Conservation (phyloP, 2,329 filamentous ascomycete genomes). For the Ramularia endophylla region DNA sequence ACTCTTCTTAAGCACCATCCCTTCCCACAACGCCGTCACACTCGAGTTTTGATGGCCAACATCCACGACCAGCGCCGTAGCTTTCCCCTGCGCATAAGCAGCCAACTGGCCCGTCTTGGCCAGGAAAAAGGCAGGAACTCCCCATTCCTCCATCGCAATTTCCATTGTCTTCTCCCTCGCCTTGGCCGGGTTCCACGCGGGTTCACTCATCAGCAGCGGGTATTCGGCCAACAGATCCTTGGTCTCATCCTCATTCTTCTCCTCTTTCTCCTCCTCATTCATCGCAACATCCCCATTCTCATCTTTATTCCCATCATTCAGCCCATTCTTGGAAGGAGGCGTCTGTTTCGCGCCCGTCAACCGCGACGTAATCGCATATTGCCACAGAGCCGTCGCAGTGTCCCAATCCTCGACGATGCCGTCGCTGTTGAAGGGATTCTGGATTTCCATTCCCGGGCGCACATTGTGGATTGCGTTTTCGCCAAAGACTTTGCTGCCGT, state of each 20-base stretch:
- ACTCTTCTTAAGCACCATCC: conserved; percentile 81
- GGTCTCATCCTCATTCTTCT: conserved; percentile 51
- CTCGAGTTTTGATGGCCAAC: conserved; percentile 84
- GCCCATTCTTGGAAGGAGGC: conserved; percentile 66
- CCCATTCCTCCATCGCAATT: conserved; percentile 96
- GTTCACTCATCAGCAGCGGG: conserved; percentile 88
- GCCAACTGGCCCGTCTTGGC: conserved; percentile 83
- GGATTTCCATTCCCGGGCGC: conserved; percentile 68
- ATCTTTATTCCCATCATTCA: conserved; percentile 62
- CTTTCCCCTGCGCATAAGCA: conserved; percentile 87
- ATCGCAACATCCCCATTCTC: conserved; percentile 45
- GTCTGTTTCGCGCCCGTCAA: conserved; percentile 71
- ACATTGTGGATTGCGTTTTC: conserved; percentile 84
- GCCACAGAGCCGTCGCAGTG: conserved; percentile 80
- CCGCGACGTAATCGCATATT: conserved; percentile 82
- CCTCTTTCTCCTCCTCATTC: conserved; percentile 57
- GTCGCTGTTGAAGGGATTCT: conserved; percentile 86
- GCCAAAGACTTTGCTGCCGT: conserved; percentile 64
- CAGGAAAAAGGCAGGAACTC: conserved; percentile 88
- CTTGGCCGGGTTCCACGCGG: conserved; percentile 85
- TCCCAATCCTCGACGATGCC: conserved; percentile 97
- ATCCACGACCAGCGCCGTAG: conserved; percentile 87
- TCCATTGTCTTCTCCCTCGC: conserved; percentile 91
- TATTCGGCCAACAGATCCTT: conserved; percentile 82
- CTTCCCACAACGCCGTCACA: conserved; percentile 87